Evolutionary conservation across 495 filamentous ascomycete species (phyloP), one percentile per base, ranked within the genome.

Genomic region (Evansstolkia leycettana): DNA sequence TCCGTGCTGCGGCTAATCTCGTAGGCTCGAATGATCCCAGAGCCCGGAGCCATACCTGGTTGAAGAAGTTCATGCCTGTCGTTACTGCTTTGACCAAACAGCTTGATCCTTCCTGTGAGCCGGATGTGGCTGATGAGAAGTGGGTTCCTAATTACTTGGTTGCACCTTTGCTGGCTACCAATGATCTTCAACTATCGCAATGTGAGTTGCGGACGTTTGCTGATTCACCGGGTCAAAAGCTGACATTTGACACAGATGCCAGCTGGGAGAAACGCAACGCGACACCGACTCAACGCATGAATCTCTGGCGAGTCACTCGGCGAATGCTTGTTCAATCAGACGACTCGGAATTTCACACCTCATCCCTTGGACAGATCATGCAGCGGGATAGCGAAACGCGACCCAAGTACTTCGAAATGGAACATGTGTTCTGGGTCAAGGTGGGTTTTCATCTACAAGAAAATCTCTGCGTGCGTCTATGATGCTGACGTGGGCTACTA

Each of bases 121-220:
- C 34, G 17, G 58, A 70, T 16, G 39, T 62, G 27, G 60, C 61
- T 5, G 55, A 65, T 16, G 82, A 87, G 44, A 69, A 73, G 52
- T 88, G 82, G 80, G 62, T 86, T 44, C 73, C 82, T 18, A 87
- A 85, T 42, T 77, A 80, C 29, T 71, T 87, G 46, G 77, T 77
- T 37, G 81, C 82, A 12, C 70, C 82, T 12, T 60, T 88, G 16
- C 60, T 88, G 18, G 82, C 80, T 19, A 79, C 82, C 33, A 82
- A 82, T 51, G 82, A 88, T 46, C 63, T 83, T 14, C 70, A 76
- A 26, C 64, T 88, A 18, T 75, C 78, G 15, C 72, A 78, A 60
- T 88, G 76, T 78, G 56, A 65, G 73, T 63, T 25, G n/a, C 24
- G 24, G n/a, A 26, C 20, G 13, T 26, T 29, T 38, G 15, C 24